These are phyloP conservation scores for Neoboletus magnificus DNA, from an alignment of 768 basidiomycete species.

Conservation along the genomic window DNA sequence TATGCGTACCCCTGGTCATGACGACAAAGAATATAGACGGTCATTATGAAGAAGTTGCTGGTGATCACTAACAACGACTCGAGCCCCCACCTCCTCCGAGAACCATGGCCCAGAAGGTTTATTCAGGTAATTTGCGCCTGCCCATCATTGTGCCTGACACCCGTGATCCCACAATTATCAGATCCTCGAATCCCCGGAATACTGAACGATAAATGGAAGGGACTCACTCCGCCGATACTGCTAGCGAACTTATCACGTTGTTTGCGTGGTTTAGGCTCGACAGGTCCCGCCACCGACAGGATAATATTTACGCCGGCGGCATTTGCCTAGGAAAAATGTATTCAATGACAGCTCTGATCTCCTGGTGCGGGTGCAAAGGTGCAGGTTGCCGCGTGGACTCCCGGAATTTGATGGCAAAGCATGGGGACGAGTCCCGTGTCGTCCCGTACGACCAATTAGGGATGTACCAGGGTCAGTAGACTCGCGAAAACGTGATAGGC, in stretches of 20 bases:
- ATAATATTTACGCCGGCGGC: neutral
- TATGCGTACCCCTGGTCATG: neutral
- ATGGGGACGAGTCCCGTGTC: neutral
- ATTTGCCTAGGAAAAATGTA: neutral
- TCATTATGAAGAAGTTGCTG: neutral
- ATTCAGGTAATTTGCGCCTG: neutral
- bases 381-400: neutral
- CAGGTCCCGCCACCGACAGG: neutral
- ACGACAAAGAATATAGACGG: neutral
- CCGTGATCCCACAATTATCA: constrained; percentile 5
- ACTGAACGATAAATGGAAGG: neutral
- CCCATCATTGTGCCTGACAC: constrained; percentile 20
- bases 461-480: constrained; percentile 5
- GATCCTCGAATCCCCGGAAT: constrained; percentile 4
- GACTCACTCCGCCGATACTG: constrained; percentile 1
- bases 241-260: neutral
- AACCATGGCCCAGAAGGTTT: neutral
- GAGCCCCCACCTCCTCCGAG: constrained; percentile 7
- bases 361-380: neutral
- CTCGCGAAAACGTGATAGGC: neutral
- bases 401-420: neutral
- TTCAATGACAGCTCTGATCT: neutral
- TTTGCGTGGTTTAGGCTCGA: constrained; percentile 8
- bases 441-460: constrained; percentile 1
- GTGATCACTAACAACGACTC: neutral